A percentile compares a stretch with the other conserved stretches of the same genome.
phyloP scores from a whole-genome alignment of 495 filamentous ascomycete species.

The Lasiosphaeria hispida region DNA sequence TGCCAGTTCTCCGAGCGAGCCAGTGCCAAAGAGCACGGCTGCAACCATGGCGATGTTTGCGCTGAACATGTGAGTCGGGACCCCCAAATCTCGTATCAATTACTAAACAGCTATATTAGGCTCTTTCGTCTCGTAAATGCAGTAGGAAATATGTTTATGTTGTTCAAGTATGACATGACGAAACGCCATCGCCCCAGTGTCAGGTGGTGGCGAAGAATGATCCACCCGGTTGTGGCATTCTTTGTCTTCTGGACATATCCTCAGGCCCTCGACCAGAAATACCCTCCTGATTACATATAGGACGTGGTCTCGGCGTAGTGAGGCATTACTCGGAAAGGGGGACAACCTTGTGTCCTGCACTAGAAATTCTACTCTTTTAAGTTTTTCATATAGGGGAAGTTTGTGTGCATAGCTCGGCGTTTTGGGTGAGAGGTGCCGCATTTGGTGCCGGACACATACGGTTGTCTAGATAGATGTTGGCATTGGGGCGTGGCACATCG shows the following conservation, averaged over 20 bases:
- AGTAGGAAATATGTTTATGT: neutral
- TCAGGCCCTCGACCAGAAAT: neutral
- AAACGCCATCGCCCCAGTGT: neutral
- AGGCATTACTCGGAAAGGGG: neutral
- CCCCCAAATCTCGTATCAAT: too few relatives aligned
- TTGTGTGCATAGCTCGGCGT: too few relatives aligned
- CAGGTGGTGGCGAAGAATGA: neutral
- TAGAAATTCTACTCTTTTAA: too few relatives aligned
- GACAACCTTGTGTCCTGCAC: neutral
- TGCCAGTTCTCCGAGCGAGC: neutral
- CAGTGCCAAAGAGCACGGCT: neutral
- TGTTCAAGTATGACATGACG: neutral
- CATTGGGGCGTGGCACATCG: too few relatives aligned
- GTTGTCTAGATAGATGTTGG: too few relatives aligned
- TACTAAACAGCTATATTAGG: neutral
- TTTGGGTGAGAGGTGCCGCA: too few relatives aligned
- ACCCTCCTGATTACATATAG: neutral
- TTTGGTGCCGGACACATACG: too few relatives aligned
- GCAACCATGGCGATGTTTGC: neutral
- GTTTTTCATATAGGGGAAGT: too few relatives aligned
- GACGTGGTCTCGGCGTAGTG: neutral
- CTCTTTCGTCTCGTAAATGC: neutral
- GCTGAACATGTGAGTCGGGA: neutral
- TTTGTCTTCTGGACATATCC: conserved; percentile 7
- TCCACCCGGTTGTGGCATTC: neutral